phyloP scores from a whole-genome alignment of 768 basidiomycete genomes.

The Suillus subalutaceus region DNA sequence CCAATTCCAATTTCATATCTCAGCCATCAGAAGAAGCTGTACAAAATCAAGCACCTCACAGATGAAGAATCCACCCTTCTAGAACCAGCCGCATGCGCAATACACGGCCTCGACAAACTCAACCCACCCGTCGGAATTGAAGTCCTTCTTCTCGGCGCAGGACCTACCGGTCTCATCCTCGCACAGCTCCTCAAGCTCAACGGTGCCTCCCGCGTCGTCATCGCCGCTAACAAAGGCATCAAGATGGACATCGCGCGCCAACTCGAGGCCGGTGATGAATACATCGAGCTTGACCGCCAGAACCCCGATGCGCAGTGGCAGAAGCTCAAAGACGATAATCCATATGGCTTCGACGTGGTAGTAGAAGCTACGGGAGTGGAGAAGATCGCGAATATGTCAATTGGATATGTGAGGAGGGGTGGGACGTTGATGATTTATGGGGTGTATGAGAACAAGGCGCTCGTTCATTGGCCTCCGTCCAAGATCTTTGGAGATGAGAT shows the following conservation, averaged over 20 bases:
- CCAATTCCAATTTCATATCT: neutral
- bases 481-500: conserved; percentile 82
- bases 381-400: conserved; percentile 83
- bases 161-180: conserved; percentile 89
- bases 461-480: conserved; percentile 83
- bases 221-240: conserved; percentile 88
- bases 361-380: conserved; percentile 83
- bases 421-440: conserved; percentile 90
- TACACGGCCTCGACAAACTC: conserved; percentile 91
- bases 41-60: conserved; percentile 84
- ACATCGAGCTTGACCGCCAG: conserved; percentile 80
- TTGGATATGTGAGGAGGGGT: conserved; percentile 86
- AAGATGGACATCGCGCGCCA: conserved; percentile 87
- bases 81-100: conserved; percentile 89
- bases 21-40: conserved; percentile 75
- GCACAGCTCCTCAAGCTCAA: conserved; percentile 87
- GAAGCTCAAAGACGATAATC: conserved; percentile 77
- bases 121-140: conserved; percentile 81
- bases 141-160: conserved; percentile 86
- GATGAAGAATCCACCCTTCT: conserved; percentile 88
- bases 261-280: conserved; percentile 81
- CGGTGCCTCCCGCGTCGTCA: conserved; percentile 77
- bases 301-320: conserved; percentile 80
- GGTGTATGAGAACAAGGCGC: conserved; percentile 85
- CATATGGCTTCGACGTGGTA: conserved; percentile 90